These are phyloP conservation scores for Nannochloris sp. DNA, from an alignment of 139 green algal genomes.

Conservation along the genomic window DNA sequence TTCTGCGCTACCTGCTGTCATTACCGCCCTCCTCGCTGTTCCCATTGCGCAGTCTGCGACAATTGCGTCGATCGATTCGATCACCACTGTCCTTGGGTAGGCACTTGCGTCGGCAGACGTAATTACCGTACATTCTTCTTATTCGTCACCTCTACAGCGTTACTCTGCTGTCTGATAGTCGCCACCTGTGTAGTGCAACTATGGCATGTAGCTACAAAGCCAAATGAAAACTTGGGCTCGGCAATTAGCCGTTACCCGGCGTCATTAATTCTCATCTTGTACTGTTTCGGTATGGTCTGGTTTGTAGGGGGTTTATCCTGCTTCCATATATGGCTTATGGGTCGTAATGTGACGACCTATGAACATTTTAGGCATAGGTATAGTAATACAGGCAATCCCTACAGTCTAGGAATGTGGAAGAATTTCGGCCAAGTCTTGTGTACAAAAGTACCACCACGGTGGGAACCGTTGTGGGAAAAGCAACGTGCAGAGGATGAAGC, in stretches of 20 bases:
- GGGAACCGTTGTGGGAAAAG: background rate
- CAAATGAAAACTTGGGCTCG: conserved; percentile 7
- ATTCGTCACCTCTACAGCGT: conserved; percentile 81
- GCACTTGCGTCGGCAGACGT: conserved; percentile 80
- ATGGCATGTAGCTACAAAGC: conserved; percentile 8
- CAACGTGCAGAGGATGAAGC: background rate
- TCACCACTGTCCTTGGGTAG: conserved; percentile 98
- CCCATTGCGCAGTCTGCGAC: conserved; percentile 95
- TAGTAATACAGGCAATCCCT: conserved; percentile 27
- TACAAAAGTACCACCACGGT: conserved; percentile 14
- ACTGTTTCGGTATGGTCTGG: conserved; percentile 73
- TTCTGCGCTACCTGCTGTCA: conserved; percentile 81
- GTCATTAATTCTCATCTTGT: conserved; percentile 54
- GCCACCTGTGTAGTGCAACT: conserved; percentile 54
- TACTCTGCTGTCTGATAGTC: conserved; percentile 79
- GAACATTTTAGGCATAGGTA: conserved; percentile 85
- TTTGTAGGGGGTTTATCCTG: conserved; percentile 86
- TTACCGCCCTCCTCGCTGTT: conserved; percentile 87
- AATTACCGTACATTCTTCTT: conserved; percentile 97
- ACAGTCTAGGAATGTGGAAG: conserved; percentile 4
- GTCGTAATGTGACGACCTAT: conserved; percentile 94
- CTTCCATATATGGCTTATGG: conserved; percentile 91
- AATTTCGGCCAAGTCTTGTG: conserved; percentile 35
- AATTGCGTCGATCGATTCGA: conserved; percentile 98
- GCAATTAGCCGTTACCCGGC: conserved; percentile 44